These are phyloP conservation scores for Calocybe gangraenosa DNA, from an alignment of 768 basidiomycete genomes.

Conservation along the genomic window DNA sequence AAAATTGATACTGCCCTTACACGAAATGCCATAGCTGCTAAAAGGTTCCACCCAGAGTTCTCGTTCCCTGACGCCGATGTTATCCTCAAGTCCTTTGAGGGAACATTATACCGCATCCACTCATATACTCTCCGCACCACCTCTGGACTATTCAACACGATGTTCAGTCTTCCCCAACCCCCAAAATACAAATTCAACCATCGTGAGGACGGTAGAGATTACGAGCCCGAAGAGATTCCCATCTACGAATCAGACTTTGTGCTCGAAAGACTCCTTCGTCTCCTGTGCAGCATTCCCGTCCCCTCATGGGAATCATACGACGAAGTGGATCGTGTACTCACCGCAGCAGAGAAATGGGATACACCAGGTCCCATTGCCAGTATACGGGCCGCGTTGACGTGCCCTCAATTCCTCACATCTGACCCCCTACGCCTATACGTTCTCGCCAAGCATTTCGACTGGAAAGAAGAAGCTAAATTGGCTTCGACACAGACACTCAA, in stretches of 20 bases:
- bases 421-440: conserved; percentile 50
- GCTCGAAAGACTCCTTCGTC: conserved; percentile 51
- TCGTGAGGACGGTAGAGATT: not conserved
- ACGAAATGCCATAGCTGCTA: not conserved
- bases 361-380: conserved; percentile 55
- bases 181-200: conserved; percentile 5
- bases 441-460: conserved; percentile 57
- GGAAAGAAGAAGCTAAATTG: conserved; percentile 50
- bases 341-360: conserved; percentile 68
- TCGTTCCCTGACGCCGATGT: conserved; percentile 30
- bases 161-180: conserved; percentile 57
- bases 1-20: conserved; percentile 8
- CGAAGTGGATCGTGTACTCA: conserved; percentile 48
- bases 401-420: conserved; percentile 40
- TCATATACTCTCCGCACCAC: conserved; percentile 53
- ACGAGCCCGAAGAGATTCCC: conserved; percentile 24
- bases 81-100: conserved; percentile 37
- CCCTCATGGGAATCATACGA: conserved; percentile 47
- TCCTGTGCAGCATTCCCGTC: conserved; percentile 53
- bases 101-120: conserved; percentile 52
- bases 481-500: conserved; percentile 57
- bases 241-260: conserved; percentile 39
- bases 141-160: conserved; percentile 57
- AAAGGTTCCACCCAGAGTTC: conserved; percentile 29
- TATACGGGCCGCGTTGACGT: conserved; percentile 48